Conservation (phyloP, 208 protist species). For the Leishmania lainsoni region DNA sequence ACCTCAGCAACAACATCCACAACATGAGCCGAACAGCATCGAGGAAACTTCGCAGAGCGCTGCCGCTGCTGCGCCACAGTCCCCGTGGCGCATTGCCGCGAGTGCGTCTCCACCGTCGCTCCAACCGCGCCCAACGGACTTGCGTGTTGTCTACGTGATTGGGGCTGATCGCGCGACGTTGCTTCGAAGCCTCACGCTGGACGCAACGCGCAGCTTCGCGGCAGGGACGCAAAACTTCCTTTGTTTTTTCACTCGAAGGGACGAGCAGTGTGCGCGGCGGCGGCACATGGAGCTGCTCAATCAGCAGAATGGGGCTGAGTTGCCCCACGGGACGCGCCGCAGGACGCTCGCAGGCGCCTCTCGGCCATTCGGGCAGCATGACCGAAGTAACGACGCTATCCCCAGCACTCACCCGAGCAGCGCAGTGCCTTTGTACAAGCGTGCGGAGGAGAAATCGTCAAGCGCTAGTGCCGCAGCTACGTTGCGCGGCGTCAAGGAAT, state of each 20-base stretch:
- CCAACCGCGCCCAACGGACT: constrained; percentile 18
- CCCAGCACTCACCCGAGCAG: background rate
- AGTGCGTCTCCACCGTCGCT: background rate
- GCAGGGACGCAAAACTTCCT: constrained; percentile 37
- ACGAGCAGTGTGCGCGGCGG: constrained; percentile 39
- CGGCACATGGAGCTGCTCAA: constrained; percentile 34
- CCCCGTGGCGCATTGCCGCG: background rate
- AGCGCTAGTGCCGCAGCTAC: background rate
- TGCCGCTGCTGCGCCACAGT: background rate
- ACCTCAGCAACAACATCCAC: background rate
- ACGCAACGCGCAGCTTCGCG: constrained; percentile 55
- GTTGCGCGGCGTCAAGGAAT: background rate
- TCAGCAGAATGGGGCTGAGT: constrained; percentile 21
- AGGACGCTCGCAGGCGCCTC: background rate
- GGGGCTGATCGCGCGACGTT: constrained; percentile 57
- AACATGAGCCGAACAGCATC: background rate
- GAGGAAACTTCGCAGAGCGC: background rate
- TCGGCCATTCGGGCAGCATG: background rate
- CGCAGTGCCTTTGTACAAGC: background rate
- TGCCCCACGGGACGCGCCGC: background rate
- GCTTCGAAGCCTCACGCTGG: constrained; percentile 49
- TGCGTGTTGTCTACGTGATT: constrained; percentile 57
- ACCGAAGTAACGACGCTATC: background rate
- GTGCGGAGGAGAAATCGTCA: background rate
- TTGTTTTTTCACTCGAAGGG: constrained; percentile 55